Percentiles rank a stretch among this genome's conserved stretches.
Conservation (phyloP, 129 eudicot genomes). For the Oenanthe sinensis region DNA sequence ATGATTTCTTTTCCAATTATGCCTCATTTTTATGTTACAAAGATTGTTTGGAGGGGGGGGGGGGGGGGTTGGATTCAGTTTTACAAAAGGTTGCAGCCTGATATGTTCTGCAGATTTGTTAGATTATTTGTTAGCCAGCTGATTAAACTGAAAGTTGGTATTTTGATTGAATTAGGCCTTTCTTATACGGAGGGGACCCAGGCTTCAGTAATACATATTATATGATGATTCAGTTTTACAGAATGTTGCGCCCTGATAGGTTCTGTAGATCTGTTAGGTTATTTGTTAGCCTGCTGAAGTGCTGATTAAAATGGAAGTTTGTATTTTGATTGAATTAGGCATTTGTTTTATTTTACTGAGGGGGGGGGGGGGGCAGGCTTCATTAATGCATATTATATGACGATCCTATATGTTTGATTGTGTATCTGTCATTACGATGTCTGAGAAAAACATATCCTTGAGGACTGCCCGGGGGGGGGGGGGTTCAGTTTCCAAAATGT, state of each 20-base stretch:
- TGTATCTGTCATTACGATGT: constrained; percentile 23
- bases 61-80: neutral
- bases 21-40: neutral
- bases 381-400: neutral
- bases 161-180: neutral
- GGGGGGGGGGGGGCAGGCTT: neutral
- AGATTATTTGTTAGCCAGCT: neutral
- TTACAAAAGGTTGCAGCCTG: neutral
- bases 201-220: neutral
- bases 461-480: neutral
- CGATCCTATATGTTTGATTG: neutral
- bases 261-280: neutral
- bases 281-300: neutral
- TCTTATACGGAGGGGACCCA: neutral
- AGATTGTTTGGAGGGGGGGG: too few relatives aligned
- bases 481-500: too few relatives aligned
- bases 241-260: neutral
- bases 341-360: too few relatives aligned
- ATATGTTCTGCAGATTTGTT: neutral
- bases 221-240: neutral
- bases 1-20: too few relatives aligned
- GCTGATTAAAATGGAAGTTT: constrained; percentile 7
- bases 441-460: neutral
- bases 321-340: neutral
- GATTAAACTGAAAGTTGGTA: constrained; percentile 6